Conservation (phyloP, 2,329 filamentous ascomycete genomes). For the Colletotrichum eleusines region DNA sequence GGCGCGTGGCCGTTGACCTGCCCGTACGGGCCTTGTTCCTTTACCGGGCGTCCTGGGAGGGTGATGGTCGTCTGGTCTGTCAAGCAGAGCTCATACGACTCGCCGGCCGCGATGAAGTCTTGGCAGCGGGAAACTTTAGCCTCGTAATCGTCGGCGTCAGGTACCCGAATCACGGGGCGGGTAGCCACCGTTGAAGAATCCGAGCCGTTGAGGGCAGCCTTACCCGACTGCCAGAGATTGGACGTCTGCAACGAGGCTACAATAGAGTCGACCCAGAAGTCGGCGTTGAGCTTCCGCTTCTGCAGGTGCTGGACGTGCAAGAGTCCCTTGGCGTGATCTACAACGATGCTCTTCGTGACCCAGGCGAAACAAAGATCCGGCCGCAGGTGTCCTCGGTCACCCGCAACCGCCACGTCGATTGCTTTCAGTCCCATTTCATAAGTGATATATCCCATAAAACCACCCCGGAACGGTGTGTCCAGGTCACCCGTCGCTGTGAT, state of each 20-base stretch:
- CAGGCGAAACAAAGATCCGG: slow-evolving; percentile 83
- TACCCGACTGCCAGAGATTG: slow-evolving; percentile 48
- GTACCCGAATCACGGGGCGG: slow-evolving; percentile 52
- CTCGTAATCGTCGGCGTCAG: slow-evolving; percentile 68
- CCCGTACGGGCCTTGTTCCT: slow-evolving; percentile 18
- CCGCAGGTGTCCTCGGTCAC: slow-evolving; percentile 54
- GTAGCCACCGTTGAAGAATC: slow-evolving; percentile 30
- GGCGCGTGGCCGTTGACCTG: slow-evolving; percentile 24
- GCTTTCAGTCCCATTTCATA: slow-evolving; percentile 83
- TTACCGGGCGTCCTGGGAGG: slow-evolving; percentile 46
- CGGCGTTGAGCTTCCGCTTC: slow-evolving; percentile 40
- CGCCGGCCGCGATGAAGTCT: slow-evolving; percentile 77
- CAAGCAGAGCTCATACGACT: slow-evolving; percentile 88
- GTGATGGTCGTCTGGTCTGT: slow-evolving; percentile 79
- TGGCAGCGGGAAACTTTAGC: slow-evolving; percentile 77
- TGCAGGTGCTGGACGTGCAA: slow-evolving; percentile 77
- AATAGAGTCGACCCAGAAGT: slow-evolving; percentile 50
- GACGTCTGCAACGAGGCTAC: slow-evolving; percentile 51
- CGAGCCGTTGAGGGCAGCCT: slow-evolving; percentile 12
- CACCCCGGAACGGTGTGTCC: slow-evolving; percentile 77
- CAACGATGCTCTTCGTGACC: slow-evolving; percentile 80
- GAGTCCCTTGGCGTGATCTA: slow-evolving; percentile 75
- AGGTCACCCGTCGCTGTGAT: slow-evolving; percentile 41
- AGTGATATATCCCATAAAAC: slow-evolving; percentile 85
- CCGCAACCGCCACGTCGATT: slow-evolving; percentile 59